Evolutionary conservation across 441 rosid genomes (phyloP).

Genomic region (Corymbia citriodora): DNA sequence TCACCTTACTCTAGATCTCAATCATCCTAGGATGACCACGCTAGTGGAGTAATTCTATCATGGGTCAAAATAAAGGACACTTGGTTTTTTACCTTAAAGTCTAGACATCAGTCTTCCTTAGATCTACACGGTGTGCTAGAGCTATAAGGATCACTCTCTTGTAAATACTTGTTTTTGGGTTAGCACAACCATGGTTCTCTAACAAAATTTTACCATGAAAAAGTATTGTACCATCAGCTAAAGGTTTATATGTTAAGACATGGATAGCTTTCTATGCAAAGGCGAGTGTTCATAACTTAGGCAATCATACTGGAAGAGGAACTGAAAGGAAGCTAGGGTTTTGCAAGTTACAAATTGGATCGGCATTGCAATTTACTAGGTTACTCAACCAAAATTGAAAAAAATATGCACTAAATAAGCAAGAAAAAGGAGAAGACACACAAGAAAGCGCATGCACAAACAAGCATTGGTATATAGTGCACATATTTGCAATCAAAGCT

Average conservation of each 20-base stretch:
- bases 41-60: neutral
- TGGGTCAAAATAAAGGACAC: neutral
- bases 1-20: neutral
- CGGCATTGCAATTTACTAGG: neutral
- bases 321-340: neutral
- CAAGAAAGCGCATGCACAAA: neutral
- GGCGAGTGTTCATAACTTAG: neutral
- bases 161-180: neutral
- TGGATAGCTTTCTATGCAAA: neutral
- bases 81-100: neutral
- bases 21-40: too few species aligned
- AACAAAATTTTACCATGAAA: neutral
- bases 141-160: neutral
- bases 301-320: neutral
- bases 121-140: neutral
- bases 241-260: too few species aligned
- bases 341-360: neutral
- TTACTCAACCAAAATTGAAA: neutral
- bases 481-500: neutral
- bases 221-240: too few species aligned
- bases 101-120: neutral
- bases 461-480: neutral
- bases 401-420: neutral
- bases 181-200: neutral
- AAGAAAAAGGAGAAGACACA: neutral